Conservation (phyloP, 306 rosid species). For the Luffa acutangula region DNA sequence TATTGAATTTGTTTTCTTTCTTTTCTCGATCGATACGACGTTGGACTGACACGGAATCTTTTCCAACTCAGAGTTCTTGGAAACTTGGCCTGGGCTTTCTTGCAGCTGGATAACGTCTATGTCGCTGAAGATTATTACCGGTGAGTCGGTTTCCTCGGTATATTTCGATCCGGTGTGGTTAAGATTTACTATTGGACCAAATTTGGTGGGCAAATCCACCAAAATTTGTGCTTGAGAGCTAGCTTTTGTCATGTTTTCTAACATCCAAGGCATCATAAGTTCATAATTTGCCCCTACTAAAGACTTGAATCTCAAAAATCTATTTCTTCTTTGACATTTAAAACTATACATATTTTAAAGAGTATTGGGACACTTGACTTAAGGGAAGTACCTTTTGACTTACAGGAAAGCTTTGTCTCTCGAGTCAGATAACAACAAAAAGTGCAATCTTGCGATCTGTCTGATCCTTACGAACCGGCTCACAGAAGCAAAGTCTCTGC, state of each 20-base stretch:
- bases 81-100: slow-evolving; percentile 92
- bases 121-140: slow-evolving; percentile 70
- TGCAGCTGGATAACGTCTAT: slow-evolving; percentile 57
- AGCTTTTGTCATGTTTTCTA: background rate
- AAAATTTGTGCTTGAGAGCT: background rate
- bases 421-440: slow-evolving; percentile 76
- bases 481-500: slow-evolving; percentile 70
- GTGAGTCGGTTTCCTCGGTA: slow-evolving; percentile 11
- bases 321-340: no score
- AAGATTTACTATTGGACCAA: background rate
- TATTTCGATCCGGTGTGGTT: background rate
- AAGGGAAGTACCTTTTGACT: background rate
- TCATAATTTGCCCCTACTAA: background rate
- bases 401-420: slow-evolving; percentile 69
- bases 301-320: no score
- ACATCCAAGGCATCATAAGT: background rate
- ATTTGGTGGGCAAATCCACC: background rate
- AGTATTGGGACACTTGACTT: no score
- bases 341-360: no score
- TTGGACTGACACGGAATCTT: background rate
- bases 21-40: background rate
- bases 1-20: slow-evolving; percentile 6
- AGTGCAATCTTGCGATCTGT: slow-evolving; percentile 90
- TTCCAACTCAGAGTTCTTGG: slow-evolving; percentile 53
- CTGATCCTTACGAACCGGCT: slow-evolving; percentile 60